Conservation (phyloP, 2,329 filamentous ascomycete species). For the Chrysosporium keratinophilum region DNA sequence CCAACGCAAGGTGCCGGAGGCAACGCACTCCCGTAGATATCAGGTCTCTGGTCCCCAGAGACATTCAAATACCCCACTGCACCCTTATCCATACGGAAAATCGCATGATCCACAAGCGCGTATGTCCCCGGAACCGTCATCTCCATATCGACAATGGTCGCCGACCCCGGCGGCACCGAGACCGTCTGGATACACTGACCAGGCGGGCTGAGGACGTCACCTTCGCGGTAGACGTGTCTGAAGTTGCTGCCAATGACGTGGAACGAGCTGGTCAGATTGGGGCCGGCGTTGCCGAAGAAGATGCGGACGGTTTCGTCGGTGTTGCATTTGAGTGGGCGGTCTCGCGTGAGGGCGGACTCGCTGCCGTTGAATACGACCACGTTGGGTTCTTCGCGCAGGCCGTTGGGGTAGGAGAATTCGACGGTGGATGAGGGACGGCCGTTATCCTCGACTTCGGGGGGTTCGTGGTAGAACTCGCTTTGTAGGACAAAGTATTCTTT, state of each 20-base stretch:
- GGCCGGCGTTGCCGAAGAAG: conserved; percentile 30
- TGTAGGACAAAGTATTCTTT: conserved; percentile 32
- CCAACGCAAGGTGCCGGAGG: conserved; percentile 25
- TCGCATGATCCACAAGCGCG: conserved; percentile 28
- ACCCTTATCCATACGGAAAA: conserved; percentile 29
- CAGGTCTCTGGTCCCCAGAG: conserved; percentile 22
- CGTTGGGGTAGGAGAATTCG: conserved; percentile 29
- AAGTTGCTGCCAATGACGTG: conserved; percentile 27
- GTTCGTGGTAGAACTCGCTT: conserved; percentile 32
- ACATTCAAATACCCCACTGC: conserved; percentile 30
- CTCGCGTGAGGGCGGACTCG: conserved; percentile 25
- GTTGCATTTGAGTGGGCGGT: conserved; percentile 25
- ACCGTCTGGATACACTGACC: conserved; percentile 22
- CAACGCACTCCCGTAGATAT: conserved; percentile 22
- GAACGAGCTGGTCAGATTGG: conserved; percentile 28
- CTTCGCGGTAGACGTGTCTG: conserved; percentile 24
- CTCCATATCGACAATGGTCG: conserved; percentile 26
- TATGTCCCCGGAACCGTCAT: conserved; percentile 28
- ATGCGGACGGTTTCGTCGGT: conserved; percentile 26
- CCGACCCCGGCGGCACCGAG: conserved; percentile 23
- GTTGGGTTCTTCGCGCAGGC: conserved; percentile 25
- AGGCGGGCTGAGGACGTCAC: conserved; percentile 26
- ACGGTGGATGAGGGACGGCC: conserved; percentile 23
- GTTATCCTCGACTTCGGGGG: conserved; percentile 26
- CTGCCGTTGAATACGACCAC: conserved; percentile 28